phyloP scores from a whole-genome alignment of 768 basidiomycete species.

The Termitomyces sp. region DNA sequence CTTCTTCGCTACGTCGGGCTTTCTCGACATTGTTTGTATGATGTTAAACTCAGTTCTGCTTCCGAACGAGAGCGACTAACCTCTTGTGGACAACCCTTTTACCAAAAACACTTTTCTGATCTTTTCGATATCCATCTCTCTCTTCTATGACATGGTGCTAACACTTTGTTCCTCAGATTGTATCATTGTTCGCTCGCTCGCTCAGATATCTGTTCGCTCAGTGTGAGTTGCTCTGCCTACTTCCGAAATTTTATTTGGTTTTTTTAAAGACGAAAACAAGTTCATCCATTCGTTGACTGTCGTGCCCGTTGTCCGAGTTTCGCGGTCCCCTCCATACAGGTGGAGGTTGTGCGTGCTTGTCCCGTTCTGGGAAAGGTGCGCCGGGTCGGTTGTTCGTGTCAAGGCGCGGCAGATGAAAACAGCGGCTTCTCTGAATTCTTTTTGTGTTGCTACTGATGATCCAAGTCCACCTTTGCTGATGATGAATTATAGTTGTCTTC shows the following conservation, averaged over 20 bases:
- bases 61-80: slow-evolving; percentile 66
- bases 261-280: slow-evolving; percentile 61
- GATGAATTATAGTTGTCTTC: not conserved
- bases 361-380: slow-evolving; percentile 46
- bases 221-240: slow-evolving; percentile 16
- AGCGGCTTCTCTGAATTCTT: slow-evolving; percentile 57
- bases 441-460: not conserved
- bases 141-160: slow-evolving; percentile 9
- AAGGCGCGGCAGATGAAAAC: slow-evolving; percentile 48
- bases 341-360: slow-evolving; percentile 28
- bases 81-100: slow-evolving; percentile 67
- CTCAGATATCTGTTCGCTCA: not conserved
- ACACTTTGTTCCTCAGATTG: slow-evolving; percentile 11
- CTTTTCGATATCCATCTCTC: slow-evolving; percentile 10
- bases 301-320: slow-evolving; percentile 26
- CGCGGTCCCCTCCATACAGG: slow-evolving; percentile 28
- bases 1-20: not conserved
- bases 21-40: slow-evolving; percentile 1
- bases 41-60: slow-evolving; percentile 51
- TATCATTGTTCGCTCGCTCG: not conserved
- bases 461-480: not conserved
- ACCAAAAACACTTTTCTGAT: slow-evolving; percentile 58
- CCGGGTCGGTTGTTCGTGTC: slow-evolving; percentile 26
- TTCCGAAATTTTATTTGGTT: not conserved
- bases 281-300: slow-evolving; percentile 83